A percentile compares a stretch with the other conserved stretches of the same genome.
Evolutionary conservation across 2,329 filamentous ascomycete genomes (phyloP).

Genomic region (Microdochium nivale): DNA sequence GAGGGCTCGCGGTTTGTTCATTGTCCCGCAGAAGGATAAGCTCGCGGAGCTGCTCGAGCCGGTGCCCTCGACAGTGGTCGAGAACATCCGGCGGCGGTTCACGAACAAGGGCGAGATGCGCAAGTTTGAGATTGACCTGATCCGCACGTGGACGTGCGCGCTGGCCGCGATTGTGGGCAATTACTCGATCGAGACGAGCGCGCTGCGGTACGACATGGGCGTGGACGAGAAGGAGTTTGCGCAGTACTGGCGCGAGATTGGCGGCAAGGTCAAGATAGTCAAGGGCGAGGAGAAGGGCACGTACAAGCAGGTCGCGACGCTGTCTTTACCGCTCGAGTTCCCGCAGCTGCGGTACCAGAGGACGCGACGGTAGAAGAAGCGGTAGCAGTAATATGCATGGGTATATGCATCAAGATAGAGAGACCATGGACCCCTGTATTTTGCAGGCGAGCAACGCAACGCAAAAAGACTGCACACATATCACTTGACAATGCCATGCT

Average conservation of each 20-base stretch:
- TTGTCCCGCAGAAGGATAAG: slow-evolving; percentile 39
- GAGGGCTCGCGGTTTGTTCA: slow-evolving; percentile 13
- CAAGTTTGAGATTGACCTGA: slow-evolving; percentile 62
- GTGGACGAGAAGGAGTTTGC: slow-evolving; percentile 63
- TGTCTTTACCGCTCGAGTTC: slow-evolving; percentile 74
- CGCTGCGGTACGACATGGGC: slow-evolving; percentile 63
- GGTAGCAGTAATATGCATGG: too few relatives aligned
- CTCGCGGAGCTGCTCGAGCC: slow-evolving; percentile 47
- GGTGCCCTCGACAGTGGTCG: slow-evolving; percentile 53
- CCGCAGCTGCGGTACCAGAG: slow-evolving; percentile 48
- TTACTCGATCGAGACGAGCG: slow-evolving; percentile 62
- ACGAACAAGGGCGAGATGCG: slow-evolving; percentile 54
- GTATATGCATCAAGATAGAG: too few relatives aligned
- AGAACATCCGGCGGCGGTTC: slow-evolving; percentile 62
- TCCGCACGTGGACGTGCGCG: slow-evolving; percentile 66
- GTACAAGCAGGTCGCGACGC: slow-evolving; percentile 50
- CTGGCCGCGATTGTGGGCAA: slow-evolving; percentile 65
- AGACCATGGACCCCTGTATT: too few relatives aligned
- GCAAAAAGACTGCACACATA: too few relatives aligned
- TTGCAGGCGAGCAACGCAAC: too few relatives aligned
- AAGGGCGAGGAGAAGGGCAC: slow-evolving; percentile 54
- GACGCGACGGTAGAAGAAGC: slow-evolving; percentile 9
- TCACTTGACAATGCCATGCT: too few relatives aligned
- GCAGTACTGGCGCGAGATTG: slow-evolving; percentile 69
- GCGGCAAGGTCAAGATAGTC: slow-evolving; percentile 54